These are phyloP conservation scores for Kodamaea hsintzibuensis DNA, from an alignment of 805 yeast genomes.

Conservation along the genomic window DNA sequence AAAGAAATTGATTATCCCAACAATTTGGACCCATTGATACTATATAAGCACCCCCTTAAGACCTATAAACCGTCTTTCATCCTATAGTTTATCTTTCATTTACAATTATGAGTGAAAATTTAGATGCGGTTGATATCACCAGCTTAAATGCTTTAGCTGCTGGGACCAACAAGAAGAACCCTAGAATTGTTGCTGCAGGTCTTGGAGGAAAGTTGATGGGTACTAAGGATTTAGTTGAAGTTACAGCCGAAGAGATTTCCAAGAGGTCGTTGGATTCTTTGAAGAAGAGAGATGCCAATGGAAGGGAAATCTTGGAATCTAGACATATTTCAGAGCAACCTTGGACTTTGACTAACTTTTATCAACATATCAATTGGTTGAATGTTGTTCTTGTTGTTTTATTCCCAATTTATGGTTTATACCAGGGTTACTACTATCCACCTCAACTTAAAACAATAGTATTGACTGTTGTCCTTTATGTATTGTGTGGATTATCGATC, in stretches of 20 bases:
- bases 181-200: constrained; percentile 77
- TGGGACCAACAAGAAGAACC: constrained; percentile 69
- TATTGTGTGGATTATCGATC: constrained; percentile 68
- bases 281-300: constrained; percentile 34
- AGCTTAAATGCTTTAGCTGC: constrained; percentile 79
- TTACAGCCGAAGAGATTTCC: constrained; percentile 64
- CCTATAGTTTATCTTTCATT: not conserved
- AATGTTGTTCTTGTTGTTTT: constrained; percentile 64
- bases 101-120: constrained; percentile 11
- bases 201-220: constrained; percentile 80
- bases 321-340: constrained; percentile 75
- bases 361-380: constrained; percentile 76
- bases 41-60: not conserved
- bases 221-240: constrained; percentile 66
- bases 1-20: constrained; percentile 3
- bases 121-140: constrained; percentile 55
- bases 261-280: constrained; percentile 48
- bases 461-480: constrained; percentile 55
- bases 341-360: constrained; percentile 74
- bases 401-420: constrained; percentile 58
- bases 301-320: constrained; percentile 35
- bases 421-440: constrained; percentile 45
- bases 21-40: not conserved
- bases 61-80: not conserved
- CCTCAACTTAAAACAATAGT: constrained; percentile 53